These are phyloP conservation scores for Rhododendron williamsianum DNA, from an alignment of 148 eudicot species.

Conservation along the genomic window DNA sequence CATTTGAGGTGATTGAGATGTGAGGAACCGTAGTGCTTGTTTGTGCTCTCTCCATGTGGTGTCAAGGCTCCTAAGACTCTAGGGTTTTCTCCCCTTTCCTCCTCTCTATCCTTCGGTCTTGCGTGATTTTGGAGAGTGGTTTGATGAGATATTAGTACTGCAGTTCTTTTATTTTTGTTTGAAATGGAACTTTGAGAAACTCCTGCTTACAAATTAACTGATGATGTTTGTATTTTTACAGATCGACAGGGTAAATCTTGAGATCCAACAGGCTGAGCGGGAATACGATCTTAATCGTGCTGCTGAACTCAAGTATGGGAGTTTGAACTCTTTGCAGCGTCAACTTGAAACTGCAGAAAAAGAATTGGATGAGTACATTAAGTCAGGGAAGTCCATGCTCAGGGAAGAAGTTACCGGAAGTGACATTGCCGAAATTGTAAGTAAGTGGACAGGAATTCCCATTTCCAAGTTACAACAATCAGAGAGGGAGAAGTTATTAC, in stretches of 20 bases:
- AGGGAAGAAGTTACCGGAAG: conserved; percentile 84
- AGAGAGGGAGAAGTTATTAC: conserved; percentile 52
- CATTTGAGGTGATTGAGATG: background rate
- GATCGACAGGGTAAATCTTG: conserved; percentile 96
- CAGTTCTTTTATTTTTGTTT: background rate
- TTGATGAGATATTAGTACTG: background rate
- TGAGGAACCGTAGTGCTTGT: background rate
- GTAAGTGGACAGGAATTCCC: conserved; percentile 99
- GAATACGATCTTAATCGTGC: conserved; percentile 99
- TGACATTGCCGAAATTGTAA: conserved; percentile 95
- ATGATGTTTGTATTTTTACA: conserved; percentile 25
- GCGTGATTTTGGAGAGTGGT: background rate
- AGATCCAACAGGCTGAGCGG: conserved; percentile 95
- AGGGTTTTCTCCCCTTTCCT: background rate
- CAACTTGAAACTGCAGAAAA: conserved; percentile 85
- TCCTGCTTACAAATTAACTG: background rate
- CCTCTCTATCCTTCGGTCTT: background rate
- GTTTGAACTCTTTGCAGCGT: conserved; percentile 77
- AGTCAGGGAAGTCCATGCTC: conserved; percentile 91
- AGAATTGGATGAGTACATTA: conserved; percentile 76
- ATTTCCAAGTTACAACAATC: conserved; percentile 90
- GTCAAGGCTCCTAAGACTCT: background rate
- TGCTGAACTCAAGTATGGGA: conserved; percentile 97
- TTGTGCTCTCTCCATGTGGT: background rate
- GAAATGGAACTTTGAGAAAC: background rate